These are phyloP conservation scores for Cutaneotrichosporon dermatis DNA, from an alignment of 1,284 basidiomycete genomes.

Conservation along the genomic window DNA sequence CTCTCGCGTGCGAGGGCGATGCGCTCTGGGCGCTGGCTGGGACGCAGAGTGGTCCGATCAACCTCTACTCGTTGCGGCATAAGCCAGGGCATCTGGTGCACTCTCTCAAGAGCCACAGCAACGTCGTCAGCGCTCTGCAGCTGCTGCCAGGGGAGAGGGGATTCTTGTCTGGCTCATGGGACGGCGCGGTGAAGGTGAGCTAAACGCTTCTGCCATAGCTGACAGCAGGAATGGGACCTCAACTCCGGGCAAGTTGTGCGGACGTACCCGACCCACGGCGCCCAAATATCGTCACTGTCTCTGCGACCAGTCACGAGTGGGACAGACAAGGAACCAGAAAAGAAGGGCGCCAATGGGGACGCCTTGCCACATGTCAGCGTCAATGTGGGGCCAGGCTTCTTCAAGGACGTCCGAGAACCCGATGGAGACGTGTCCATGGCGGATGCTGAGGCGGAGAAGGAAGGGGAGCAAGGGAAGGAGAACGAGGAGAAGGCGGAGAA, in stretches of 20 bases:
- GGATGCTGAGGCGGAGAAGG: conserved; percentile 11
- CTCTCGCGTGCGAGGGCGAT: conserved; percentile 80
- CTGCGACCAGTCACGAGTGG: conserved; percentile 58
- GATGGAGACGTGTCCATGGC: conserved; percentile 5
- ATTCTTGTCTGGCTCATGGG: conserved; percentile 91
- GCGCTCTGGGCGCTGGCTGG: conserved; percentile 85
- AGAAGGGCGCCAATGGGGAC: not conserved
- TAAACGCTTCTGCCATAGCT: not conserved
- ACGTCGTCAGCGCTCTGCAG: conserved; percentile 79
- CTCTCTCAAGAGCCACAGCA: conserved; percentile 65
- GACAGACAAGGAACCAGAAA: conserved; percentile 2
- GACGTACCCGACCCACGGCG: conserved; percentile 73
- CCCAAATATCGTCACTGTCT: conserved; percentile 78
- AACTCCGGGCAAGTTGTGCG: conserved; percentile 80
- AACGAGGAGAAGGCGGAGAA: not conserved
- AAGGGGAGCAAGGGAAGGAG: conserved; percentile 17
- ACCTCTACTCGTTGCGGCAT: conserved; percentile 87
- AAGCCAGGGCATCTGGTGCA: conserved; percentile 77
- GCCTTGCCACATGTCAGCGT: conserved; percentile 26
- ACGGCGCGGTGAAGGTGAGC: conserved; percentile 79
- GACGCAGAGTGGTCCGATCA: conserved; percentile 77
- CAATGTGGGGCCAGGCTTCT: conserved; percentile 35
- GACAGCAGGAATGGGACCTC: conserved; percentile 87
- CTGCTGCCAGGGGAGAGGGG: conserved; percentile 75
- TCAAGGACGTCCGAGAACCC: conserved; percentile 20